Conservation (phyloP, 2,329 filamentous ascomycete species). For the Paramyrothecium roridum region DNA sequence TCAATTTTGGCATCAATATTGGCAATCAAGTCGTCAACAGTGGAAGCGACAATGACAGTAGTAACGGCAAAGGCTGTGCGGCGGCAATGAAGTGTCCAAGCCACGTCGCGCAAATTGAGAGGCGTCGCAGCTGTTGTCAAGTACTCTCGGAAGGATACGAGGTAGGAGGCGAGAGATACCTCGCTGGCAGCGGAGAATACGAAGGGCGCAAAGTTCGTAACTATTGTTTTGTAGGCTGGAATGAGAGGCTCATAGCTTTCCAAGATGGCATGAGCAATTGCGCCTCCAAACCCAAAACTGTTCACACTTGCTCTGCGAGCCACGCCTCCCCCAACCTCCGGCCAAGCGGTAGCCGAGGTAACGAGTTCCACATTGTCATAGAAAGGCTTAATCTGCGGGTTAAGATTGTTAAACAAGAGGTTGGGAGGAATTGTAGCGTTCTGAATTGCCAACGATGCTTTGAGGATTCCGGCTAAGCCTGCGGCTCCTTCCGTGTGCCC, state of each 20-base stretch:
- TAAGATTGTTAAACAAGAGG: neutral
- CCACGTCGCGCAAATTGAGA: neutral
- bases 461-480: neutral
- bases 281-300: slow-evolving; percentile 1
- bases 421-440: neutral
- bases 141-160: slow-evolving; percentile 22
- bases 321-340: neutral
- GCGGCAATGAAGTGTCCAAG: neutral
- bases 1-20: too few relatives aligned
- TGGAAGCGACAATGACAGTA: neutral
- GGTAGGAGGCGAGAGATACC: slow-evolving; percentile 1
- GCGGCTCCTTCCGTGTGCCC: neutral
- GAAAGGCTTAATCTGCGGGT: neutral
- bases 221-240: neutral
- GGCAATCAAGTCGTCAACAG: neutral
- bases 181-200: slow-evolving; percentile 3
- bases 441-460: neutral
- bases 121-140: slow-evolving; percentile 21
- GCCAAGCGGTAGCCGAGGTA: neutral
- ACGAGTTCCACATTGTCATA: neutral
- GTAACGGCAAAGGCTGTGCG: neutral
- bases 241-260: neutral
- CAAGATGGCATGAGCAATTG: neutral
- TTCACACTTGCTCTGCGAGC: slow-evolving; percentile 1
- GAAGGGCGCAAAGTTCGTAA: slow-evolving; percentile 1